phyloP scores from a whole-genome alignment of 805 yeast species.

The Metschnikowia gelsemii region DNA sequence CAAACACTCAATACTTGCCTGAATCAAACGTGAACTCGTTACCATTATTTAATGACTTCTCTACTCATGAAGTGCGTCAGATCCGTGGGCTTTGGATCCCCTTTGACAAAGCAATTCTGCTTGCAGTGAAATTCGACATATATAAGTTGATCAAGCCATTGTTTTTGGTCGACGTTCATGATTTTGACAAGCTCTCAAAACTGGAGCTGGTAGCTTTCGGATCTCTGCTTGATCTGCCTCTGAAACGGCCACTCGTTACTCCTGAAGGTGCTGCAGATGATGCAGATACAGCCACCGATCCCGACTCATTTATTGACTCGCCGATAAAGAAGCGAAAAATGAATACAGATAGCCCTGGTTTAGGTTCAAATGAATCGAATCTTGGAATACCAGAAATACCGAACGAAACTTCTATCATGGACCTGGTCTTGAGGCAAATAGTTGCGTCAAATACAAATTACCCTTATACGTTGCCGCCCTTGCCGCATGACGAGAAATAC shows the following conservation, averaged over 20 bases:
- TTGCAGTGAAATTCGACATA: constrained; percentile 41
- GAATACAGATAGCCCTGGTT: background rate
- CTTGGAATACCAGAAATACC: no score
- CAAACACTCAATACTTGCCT: constrained; percentile 33
- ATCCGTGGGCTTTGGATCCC: constrained; percentile 44
- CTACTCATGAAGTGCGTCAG: constrained; percentile 27
- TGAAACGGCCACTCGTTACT: constrained; percentile 3
- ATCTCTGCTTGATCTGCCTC: constrained; percentile 1
- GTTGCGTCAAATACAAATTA: constrained; percentile 38
- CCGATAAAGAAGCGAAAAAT: constrained; percentile 39
- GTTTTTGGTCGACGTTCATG: constrained; percentile 46
- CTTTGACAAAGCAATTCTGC: constrained; percentile 41
- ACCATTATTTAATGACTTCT: constrained; percentile 28
- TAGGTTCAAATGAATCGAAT: no score
- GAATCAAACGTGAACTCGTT: constrained; percentile 21
- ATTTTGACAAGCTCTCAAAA: constrained; percentile 38
- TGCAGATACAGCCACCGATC: constrained; percentile 20
- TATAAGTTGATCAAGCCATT: constrained; percentile 37
- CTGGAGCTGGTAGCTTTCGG: background rate
- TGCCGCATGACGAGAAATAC: constrained; percentile 29
- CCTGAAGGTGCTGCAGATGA: no score
- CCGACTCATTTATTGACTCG: constrained; percentile 28
- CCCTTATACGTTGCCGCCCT: constrained; percentile 52
- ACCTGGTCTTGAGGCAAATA: constrained; percentile 5
- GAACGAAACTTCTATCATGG: no score